Percentiles rank a stretch among this genome's conserved stretches.
These are phyloP conservation scores for Sclerotinia borealis DNA, from an alignment of 2,329 filamentous ascomycete species.

Conservation along the genomic window DNA sequence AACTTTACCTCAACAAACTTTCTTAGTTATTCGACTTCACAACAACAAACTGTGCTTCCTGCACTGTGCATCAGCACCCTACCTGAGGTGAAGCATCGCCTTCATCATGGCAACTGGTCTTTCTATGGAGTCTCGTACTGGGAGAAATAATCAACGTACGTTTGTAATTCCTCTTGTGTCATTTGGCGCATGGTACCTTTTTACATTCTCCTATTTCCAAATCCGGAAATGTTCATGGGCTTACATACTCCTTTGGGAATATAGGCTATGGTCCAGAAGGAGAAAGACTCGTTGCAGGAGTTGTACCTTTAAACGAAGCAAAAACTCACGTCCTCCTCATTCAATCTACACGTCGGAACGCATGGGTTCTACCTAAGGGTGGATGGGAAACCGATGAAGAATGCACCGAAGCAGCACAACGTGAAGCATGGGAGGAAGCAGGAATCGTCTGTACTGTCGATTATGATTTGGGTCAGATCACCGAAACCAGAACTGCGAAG, in stretches of 20 bases:
- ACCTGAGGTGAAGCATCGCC: constrained; percentile 26
- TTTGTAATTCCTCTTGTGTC: constrained; percentile 31
- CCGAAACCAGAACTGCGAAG: constrained; percentile 77
- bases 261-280: constrained; percentile 87
- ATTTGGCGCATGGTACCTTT: constrained; percentile 1
- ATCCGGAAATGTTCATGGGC: constrained; percentile 21
- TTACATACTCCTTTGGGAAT: constrained; percentile 24
- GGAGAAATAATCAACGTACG: constrained; percentile 77
- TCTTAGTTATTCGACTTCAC: constrained; percentile 5
- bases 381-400: constrained; percentile 96
- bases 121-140: constrained; percentile 67
- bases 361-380: constrained; percentile 96
- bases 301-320: constrained; percentile 83
- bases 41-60: constrained; percentile 18
- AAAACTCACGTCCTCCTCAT: constrained; percentile 87
- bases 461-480: constrained; percentile 79
- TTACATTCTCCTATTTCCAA: background rate
- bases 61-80: constrained; percentile 19
- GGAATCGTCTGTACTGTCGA: constrained; percentile 82
- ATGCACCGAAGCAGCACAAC: constrained; percentile 74
- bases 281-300: constrained; percentile 89
- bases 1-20: constrained; percentile 18
- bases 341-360: constrained; percentile 82
- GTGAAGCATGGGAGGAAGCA: constrained; percentile 97
- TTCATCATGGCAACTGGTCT: constrained; percentile 38